Evolutionary conservation across 2,329 filamentous ascomycete genomes (phyloP).

Genomic region (Chaetomiaceae sp.): DNA sequence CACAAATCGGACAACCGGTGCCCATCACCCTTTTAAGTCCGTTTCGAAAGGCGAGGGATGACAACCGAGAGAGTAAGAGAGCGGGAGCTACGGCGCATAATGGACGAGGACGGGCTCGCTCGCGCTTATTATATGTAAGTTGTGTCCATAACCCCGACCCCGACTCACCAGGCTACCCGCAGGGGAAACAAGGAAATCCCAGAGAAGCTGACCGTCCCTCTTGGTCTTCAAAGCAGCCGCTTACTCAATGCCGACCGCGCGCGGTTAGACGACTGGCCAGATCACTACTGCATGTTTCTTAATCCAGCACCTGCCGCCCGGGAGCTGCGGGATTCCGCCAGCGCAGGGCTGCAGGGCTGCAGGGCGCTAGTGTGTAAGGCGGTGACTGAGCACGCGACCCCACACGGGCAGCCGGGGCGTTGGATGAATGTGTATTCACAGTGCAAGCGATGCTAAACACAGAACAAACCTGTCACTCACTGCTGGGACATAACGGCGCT

Average conservation of each 20-base stretch:
- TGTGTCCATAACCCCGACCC: no score
- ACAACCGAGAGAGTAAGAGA: neutral
- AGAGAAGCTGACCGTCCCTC: no score
- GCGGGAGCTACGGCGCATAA: neutral
- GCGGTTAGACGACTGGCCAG: neutral
- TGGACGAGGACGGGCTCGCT: no score
- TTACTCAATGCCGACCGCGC: neutral
- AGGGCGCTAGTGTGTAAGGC: neutral
- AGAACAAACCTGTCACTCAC: no score
- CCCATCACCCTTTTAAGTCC: no score
- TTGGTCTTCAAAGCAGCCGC: neutral
- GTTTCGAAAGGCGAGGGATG: no score
- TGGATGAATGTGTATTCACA: neutral
- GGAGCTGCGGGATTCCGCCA: neutral
- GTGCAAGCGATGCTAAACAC: no score
- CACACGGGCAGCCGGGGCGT: neutral
- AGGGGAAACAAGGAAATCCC: neutral
- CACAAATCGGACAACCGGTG: neutral
- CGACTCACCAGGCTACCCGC: no score
- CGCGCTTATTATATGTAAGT: no score
- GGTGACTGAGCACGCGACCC: neutral
- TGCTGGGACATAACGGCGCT: neutral
- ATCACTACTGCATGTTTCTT: neutral
- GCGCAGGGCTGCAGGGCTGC: neutral
- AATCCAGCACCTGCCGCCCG: neutral